Evolutionary conservation across 2,329 filamentous ascomycete species (phyloP).

Genomic region (Colletotrichum sp.): DNA sequence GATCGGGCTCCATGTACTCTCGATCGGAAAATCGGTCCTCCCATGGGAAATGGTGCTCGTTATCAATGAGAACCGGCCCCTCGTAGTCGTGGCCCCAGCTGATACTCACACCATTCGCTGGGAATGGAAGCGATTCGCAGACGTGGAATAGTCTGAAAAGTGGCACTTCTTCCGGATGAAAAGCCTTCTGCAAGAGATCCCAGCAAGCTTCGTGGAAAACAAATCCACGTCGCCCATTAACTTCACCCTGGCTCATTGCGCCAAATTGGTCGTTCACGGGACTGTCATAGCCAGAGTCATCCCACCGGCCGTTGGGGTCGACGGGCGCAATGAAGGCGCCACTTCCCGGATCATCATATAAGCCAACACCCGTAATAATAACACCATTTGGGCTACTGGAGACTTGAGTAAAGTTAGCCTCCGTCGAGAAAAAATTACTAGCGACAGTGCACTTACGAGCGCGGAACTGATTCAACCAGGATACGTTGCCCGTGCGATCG

Average conservation of each 20-base stretch:
- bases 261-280: neutral
- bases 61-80: neutral
- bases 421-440: neutral
- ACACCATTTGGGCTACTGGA: accelerated
- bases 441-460: neutral
- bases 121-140: neutral
- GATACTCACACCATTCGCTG: neutral
- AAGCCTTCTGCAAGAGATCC: neutral
- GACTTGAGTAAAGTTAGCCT: neutral
- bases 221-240: neutral
- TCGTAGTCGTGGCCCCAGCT: neutral
- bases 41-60: neutral
- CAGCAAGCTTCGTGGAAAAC: neutral
- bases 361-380: neutral
- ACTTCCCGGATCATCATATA: neutral
- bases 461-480: neutral
- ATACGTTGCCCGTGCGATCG: neutral
- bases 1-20: neutral
- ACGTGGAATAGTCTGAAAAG: neutral
- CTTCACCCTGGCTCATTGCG: neutral
- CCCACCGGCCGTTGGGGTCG: neutral
- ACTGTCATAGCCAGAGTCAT: neutral
- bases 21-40: neutral
- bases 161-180: neutral
- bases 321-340: neutral